These are phyloP conservation scores for Striga asiatica DNA, from an alignment of 257 asterid species.

Conservation along the genomic window DNA sequence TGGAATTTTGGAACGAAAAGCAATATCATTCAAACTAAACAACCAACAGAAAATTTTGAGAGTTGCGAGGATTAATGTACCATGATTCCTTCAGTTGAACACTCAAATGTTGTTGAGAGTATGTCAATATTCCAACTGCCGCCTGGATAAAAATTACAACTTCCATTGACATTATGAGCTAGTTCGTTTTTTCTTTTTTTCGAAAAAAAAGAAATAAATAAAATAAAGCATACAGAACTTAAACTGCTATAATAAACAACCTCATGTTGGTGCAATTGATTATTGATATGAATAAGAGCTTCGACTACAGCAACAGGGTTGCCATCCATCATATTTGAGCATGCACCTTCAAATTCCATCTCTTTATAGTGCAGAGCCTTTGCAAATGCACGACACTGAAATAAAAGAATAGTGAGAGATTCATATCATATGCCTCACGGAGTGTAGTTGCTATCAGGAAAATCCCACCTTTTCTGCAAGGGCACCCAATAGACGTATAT, in stretches of 20 bases:
- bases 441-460: slow-evolving; percentile 11
- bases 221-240: slow-evolving; percentile 7
- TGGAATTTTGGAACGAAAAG: neutral
- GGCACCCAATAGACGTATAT: slow-evolving; percentile 95
- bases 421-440: slow-evolving; percentile 3
- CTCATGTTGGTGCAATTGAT: slow-evolving; percentile 97
- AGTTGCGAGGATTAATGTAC: slow-evolving; percentile 29
- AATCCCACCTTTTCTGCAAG: slow-evolving; percentile 83
- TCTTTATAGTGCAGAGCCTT: slow-evolving; percentile 98
- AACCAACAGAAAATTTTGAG: slow-evolving; percentile 1
- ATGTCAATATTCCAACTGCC: slow-evolving; percentile 92
- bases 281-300: slow-evolving; percentile 93
- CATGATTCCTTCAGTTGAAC: slow-evolving; percentile 97
- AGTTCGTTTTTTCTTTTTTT: too few species aligned
- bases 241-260: slow-evolving; percentile 27
- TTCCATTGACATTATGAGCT: slow-evolving; percentile 12
- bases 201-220: too few species aligned
- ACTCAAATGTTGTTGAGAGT: slow-evolving; percentile 87
- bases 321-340: slow-evolving; percentile 74
- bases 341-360: slow-evolving; percentile 96
- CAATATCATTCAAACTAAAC: slow-evolving; percentile 7
- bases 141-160: slow-evolving; percentile 45
- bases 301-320: slow-evolving; percentile 96
- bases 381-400: slow-evolving; percentile 96
- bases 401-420: slow-evolving; percentile 21